Base-by-base conservation (phyloP, 345 rosid genomes). In the Euclidium syriacum region DNA sequence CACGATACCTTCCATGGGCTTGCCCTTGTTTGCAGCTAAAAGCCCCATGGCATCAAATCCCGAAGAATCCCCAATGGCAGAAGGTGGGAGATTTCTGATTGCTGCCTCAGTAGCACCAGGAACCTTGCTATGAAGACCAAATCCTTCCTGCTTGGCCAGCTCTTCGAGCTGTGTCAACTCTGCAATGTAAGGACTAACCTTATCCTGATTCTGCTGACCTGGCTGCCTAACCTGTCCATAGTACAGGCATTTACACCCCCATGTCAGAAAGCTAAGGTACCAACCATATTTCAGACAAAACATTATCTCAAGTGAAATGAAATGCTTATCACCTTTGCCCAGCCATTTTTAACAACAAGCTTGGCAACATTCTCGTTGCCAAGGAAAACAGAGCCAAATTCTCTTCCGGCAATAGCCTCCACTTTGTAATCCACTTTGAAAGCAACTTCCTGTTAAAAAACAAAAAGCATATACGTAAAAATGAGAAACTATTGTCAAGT, bases 351-450 rank as follows among this genome's bases (percentile, higher is more conserved):
- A 70, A 88, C 90, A 67, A 90, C 88, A 71, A 80, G 72, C 41
- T 67, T 39, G 2, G 95, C 91, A 49, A 90, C 80, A 79, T 90
- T 90, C 69, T 82, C 75, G 50, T 86, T 80, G 30, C 85, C 95
- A 25, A 95, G 85, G 73, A 83, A 88, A 56, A 95, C 96, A 19
- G 95, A 79, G 33, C 96, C 98, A 67, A 95, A 95, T 62, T 95
- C 98, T 72, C 97, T 75, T 40, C 86, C 87, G 35, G 73, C 55
- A 40, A 88, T 86, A 29, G 68, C 65, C 18, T 92, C 80, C 4
- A 90, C 91, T 11, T 86, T 61, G 68, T 90, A 88, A 58, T 95
- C 99, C 49, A 88, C 86, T 74, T 77, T 86, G 77, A 95, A 95
- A 68, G 87, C 80, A 46, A 95, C 87, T 56, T 90, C 98, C 99